phyloP scores from a whole-genome alignment of 805 yeast species.

The Suhomyces sp. region DNA sequence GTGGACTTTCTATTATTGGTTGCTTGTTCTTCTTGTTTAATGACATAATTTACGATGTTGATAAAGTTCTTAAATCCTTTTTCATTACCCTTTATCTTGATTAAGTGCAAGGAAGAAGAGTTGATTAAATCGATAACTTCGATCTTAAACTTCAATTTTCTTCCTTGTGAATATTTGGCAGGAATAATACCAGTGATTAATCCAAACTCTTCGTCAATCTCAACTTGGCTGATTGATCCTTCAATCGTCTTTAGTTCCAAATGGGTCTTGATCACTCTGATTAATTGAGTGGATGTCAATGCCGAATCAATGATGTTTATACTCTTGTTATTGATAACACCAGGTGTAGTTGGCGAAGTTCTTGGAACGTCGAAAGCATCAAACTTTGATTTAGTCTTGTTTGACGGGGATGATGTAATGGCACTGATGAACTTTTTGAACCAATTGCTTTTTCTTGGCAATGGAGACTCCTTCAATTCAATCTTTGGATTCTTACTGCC shows the following conservation, averaged over 20 bases:
- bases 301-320: slow-evolving; percentile 34
- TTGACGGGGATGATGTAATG: slow-evolving; percentile 7
- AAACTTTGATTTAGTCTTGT: slow-evolving; percentile 8
- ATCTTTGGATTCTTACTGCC: slow-evolving; percentile 16
- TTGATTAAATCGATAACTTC: slow-evolving; percentile 38
- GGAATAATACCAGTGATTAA: slow-evolving; percentile 48
- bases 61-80: slow-evolving; percentile 45
- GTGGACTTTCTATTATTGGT: slow-evolving; percentile 12
- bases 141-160: slow-evolving; percentile 48
- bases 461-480: slow-evolving; percentile 13
- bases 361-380: slow-evolving; percentile 7
- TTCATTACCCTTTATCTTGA: slow-evolving; percentile 45
- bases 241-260: slow-evolving; percentile 48
- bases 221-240: slow-evolving; percentile 46
- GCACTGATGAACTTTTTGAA: slow-evolving; percentile 36
- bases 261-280: slow-evolving; percentile 38
- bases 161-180: slow-evolving; percentile 43
- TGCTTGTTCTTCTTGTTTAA: slow-evolving; percentile 42
- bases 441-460: slow-evolving; percentile 31
- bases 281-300: slow-evolving; percentile 29
- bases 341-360: slow-evolving; percentile 3
- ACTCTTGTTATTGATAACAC: slow-evolving; percentile 19
- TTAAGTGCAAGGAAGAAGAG: slow-evolving; percentile 41
- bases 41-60: slow-evolving; percentile 43
- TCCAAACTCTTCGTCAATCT: slow-evolving; percentile 44